Conservation (phyloP, 129 eudicot genomes). For the Lactuca sativa region DNA sequence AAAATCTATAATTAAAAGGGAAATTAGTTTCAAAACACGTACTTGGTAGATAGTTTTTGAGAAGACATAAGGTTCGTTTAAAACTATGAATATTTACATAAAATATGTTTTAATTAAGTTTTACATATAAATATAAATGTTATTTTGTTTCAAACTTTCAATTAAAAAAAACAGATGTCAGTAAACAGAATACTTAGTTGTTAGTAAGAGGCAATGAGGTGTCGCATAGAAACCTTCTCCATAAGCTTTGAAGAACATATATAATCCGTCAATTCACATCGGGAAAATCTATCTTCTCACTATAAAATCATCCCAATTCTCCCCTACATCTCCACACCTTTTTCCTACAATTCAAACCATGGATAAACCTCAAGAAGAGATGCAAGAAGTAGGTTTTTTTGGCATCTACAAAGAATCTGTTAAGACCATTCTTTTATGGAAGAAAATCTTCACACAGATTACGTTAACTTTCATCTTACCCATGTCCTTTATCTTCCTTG, state of each 20-base stretch:
- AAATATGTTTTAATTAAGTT: too few species aligned
- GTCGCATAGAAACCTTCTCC: slow-evolving; percentile 20
- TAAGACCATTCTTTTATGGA: slow-evolving; percentile 38
- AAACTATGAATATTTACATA: too few species aligned
- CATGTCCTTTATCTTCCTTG: slow-evolving; percentile 43
- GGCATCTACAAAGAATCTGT: slow-evolving; percentile 52
- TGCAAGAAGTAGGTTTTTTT: slow-evolving; percentile 53
- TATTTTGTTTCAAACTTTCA: too few species aligned
- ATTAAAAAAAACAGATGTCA: too few species aligned
- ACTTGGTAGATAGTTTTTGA: too few species aligned
- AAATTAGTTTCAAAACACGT: too few species aligned
- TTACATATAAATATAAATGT: too few species aligned
- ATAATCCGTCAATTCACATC: slow-evolving; percentile 2
- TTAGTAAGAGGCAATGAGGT: too few species aligned
- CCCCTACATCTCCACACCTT: not conserved
- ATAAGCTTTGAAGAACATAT: slow-evolving; percentile 15
- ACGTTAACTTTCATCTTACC: slow-evolving; percentile 61
- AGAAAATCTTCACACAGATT: slow-evolving; percentile 49
- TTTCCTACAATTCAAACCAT: slow-evolving; percentile 25
- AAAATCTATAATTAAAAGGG: too few species aligned
- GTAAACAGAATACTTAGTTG: too few species aligned
- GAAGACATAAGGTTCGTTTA: too few species aligned
- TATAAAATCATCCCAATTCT: not conserved
- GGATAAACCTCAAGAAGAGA: slow-evolving; percentile 66
- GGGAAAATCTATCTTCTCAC: slow-evolving; percentile 9